Conservation (phyloP, 495 filamentous ascomycete genomes). For the Tuber aestivum region DNA sequence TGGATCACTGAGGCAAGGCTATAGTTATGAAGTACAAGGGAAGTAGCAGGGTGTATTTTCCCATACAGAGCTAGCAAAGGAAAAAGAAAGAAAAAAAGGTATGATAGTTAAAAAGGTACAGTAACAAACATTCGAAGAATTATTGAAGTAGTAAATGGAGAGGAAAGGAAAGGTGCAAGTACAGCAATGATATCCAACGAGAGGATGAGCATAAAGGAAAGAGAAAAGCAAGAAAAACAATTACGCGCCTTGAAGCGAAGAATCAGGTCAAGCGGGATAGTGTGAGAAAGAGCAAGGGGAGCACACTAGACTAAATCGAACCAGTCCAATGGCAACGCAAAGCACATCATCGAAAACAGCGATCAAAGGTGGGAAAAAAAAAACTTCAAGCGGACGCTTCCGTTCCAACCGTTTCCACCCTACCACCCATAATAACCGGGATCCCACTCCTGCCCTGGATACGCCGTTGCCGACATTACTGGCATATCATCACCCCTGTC, state of each 20-base stretch:
- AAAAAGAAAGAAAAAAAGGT: neutral
- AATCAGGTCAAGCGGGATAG: neutral
- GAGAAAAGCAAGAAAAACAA: neutral
- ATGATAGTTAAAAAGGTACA: neutral
- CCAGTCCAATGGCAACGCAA: neutral
- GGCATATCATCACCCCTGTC: slow-evolving; percentile 49
- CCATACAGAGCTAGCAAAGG: neutral
- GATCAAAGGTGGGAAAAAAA: neutral
- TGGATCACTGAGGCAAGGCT: neutral
- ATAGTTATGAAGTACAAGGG: neutral
- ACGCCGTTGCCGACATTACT: slow-evolving; percentile 70
- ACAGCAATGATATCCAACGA: neutral
- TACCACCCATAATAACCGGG: slow-evolving; percentile 45
- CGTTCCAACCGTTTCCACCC: neutral
- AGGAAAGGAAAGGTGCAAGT: neutral
- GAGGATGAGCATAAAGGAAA: neutral
- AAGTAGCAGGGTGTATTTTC: neutral
- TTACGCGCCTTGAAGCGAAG: neutral
- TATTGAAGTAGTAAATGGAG: neutral
- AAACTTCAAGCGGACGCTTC: neutral
- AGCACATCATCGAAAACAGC: neutral
- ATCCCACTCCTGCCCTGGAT: slow-evolving; percentile 79
- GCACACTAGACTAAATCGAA: neutral
- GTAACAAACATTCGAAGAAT: neutral
- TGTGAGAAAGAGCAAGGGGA: neutral